Evolutionary conservation across 2,329 filamentous ascomycete species (phyloP).

Genomic region (Hyphodiscus sp.): DNA sequence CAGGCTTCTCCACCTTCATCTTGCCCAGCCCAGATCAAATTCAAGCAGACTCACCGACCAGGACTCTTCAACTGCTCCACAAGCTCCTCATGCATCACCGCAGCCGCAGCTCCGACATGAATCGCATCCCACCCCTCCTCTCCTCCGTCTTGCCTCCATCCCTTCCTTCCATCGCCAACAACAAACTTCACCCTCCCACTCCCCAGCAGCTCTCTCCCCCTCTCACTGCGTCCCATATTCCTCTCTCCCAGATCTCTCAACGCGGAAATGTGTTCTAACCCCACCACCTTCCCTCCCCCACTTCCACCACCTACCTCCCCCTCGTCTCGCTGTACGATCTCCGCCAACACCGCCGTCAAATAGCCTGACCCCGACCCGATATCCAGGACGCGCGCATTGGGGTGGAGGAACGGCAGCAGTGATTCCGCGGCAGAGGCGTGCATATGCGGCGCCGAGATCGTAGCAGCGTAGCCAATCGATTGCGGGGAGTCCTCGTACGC

Average conservation of each 20-base stretch:
- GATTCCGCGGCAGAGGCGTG: conserved; percentile 60
- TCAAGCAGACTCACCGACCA: conserved; percentile 45
- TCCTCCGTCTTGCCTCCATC: conserved; percentile 45
- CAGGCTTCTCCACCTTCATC: not conserved
- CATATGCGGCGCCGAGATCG: conserved; percentile 70
- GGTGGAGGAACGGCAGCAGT: conserved; percentile 50
- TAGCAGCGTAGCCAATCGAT: conserved; percentile 59
- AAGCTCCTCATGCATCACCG: conserved; percentile 62
- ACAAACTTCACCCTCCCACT: conserved; percentile 64
- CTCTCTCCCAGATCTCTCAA: conserved; percentile 54
- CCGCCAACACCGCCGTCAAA: conserved; percentile 80
- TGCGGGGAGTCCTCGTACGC: conserved; percentile 73
- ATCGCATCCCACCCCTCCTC: conserved; percentile 78
- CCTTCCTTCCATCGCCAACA: conserved; percentile 65
- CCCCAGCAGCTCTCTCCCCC: conserved; percentile 54
- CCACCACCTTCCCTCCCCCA: conserved; percentile 47
- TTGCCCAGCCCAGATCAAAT: not conserved
- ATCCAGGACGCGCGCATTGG: conserved; percentile 54
- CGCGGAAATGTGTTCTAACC: conserved; percentile 65
- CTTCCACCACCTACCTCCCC: too few species aligned
- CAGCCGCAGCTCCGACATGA: conserved; percentile 85
- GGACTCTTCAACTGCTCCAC: conserved; percentile 73
- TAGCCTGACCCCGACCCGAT: conserved; percentile 76
- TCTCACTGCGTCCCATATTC: conserved; percentile 59
- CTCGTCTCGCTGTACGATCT: conserved; percentile 32